Evolutionary conservation across 768 basidiomycete species (phyloP).

Genomic region (Rhodotorula sphaerocarpa): DNA sequence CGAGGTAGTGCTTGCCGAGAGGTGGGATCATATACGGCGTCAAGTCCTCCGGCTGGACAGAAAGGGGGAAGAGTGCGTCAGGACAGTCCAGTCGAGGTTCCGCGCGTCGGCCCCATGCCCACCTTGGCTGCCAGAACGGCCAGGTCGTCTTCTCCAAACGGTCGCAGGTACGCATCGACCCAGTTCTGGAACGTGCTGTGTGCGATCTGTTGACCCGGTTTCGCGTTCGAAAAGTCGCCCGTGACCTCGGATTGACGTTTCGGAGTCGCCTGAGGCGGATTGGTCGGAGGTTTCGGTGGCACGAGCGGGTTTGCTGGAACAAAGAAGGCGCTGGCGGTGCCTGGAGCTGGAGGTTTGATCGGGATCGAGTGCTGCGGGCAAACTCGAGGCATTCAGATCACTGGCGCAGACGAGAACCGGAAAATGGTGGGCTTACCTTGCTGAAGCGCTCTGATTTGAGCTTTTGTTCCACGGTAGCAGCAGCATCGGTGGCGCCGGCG

Average conservation of each 20-base stretch:
- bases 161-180: conserved; percentile 81
- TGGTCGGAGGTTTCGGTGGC: conserved; percentile 22
- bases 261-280: conserved; percentile 42
- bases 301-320: conserved; percentile 28
- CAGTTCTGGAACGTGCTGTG: conserved; percentile 69
- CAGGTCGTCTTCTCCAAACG: conserved; percentile 87
- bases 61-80: background rate
- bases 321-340: conserved; percentile 24
- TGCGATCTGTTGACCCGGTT: conserved; percentile 45
- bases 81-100: background rate
- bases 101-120: conserved; percentile 9
- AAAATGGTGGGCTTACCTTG: too few relatives aligned
- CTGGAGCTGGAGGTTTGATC: conserved; percentile 19
- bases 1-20: conserved; percentile 76
- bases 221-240: conserved; percentile 46
- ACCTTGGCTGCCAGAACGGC: conserved; percentile 83
- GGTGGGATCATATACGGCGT: conserved; percentile 80
- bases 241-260: conserved; percentile 46
- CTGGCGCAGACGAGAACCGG: too few relatives aligned
- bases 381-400: too few relatives aligned
- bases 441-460: conserved; percentile 28
- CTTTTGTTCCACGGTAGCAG: conserved; percentile 1
- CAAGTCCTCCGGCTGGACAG: conserved; percentile 60
- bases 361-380: conserved; percentile 27
- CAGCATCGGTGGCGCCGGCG: background rate